Evolutionary conservation across 306 rosid species (phyloP), one percentile per base, ranked within the genome.

Genomic region (Citrullus mucosospermus): DNA sequence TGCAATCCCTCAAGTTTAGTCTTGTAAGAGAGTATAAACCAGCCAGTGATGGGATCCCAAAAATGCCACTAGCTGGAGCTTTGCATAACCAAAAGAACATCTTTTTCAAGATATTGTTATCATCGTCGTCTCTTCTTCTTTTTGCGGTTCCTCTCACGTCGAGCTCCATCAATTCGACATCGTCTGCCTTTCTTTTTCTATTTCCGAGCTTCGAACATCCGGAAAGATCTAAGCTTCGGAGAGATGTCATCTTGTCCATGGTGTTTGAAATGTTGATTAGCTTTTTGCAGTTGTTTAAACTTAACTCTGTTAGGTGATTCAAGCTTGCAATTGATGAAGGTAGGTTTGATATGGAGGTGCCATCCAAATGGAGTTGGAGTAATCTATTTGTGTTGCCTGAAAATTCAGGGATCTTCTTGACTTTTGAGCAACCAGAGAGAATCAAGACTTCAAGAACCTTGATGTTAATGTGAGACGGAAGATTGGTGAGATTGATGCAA

Each of bases 361-460:
- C 48, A 34, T 3, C 6, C 10, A 81, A 36, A 2, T 1, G 4
- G 18, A 81, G 67, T 6, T 5, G 2, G 0, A 8, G 28, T 25
- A 81, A 48, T 10, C 14, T 69, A 25, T 77, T 22, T 68, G 63
- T 77, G 18, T 28, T 43, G 30, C 76, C 67, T 10, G 14, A 65
- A 48, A 81, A 77, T 57, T 77, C 78, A 0, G 78, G 84, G 55
- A 50, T 4, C 18, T 56, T 77, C 16, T 56, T 67, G 12, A 81
- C 2, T 36, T 77, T 77, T 58, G 65, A 58, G 56, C 81, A 77
- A 0, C 72, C 22, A 14, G 46, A 48, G 51, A 77, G 84, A 59
- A 8, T 2, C 9, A 77, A 15, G 1, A 58, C 0, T 65, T 17
- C 1, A 15, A 78, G 81, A 53, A 72, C 75, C 48, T 82, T 78